Conservation (phyloP, 1,284 basidiomycete species). For the Termitomyces sp. region DNA sequence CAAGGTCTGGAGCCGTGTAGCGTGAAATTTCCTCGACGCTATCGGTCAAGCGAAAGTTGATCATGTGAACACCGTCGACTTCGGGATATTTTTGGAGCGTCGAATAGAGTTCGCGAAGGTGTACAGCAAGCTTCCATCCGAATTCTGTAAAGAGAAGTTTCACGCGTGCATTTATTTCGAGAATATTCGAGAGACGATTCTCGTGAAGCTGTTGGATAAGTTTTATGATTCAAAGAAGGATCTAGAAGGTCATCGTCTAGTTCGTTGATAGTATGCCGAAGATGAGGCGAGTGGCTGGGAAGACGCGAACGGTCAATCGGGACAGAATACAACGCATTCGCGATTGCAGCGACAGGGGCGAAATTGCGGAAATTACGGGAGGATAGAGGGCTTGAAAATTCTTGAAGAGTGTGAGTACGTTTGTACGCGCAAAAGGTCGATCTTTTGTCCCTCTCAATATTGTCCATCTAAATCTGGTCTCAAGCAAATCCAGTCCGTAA, state of each 20-base stretch:
- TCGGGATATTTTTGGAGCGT: conserved; percentile 26
- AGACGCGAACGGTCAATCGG: conserved; percentile 31
- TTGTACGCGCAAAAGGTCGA: too few species aligned
- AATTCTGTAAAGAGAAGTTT: neutral
- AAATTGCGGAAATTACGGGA: conserved; percentile 32
- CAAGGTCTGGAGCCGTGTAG: conserved; percentile 15
- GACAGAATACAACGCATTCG: conserved; percentile 34
- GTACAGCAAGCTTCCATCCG: neutral
- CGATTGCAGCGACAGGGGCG: conserved; percentile 36
- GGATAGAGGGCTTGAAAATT: too few species aligned
- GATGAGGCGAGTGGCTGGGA: conserved; percentile 20
- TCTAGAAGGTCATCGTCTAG: neutral
- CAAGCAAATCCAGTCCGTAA: too few species aligned
- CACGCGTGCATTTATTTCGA: neutral
- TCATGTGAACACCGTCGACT: conserved; percentile 28
- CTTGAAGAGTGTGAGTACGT: too few species aligned
- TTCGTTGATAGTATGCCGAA: neutral
- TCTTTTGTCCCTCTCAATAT: too few species aligned
- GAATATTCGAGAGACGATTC: neutral
- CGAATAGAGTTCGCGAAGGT: conserved; percentile 7
- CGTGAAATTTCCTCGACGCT: conserved; percentile 28
- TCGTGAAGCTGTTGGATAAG: neutral
- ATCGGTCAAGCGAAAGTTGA: conserved; percentile 39
- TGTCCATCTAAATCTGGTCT: too few species aligned
- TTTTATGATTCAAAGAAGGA: neutral